A percentile compares a stretch with the other conserved stretches of the same genome.
These are phyloP conservation scores for Cercophora newfieldiana DNA, from an alignment of 495 filamentous ascomycete genomes.

Conservation along the genomic window DNA sequence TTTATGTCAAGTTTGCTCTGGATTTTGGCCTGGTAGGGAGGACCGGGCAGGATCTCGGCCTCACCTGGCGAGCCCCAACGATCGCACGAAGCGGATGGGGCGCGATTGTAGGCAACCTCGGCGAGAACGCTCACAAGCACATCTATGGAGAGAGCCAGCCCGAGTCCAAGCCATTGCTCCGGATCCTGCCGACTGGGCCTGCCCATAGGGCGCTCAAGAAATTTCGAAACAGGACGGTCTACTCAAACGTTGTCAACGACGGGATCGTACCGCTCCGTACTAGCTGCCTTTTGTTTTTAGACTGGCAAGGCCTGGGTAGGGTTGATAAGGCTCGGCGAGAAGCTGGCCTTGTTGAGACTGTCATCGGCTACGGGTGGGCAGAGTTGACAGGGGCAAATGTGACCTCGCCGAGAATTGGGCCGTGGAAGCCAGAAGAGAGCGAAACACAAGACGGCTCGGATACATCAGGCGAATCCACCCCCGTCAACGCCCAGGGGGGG, in stretches of 20 bases:
- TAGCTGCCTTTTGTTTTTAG: conserved; percentile 93
- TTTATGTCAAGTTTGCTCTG: conserved; percentile 95
- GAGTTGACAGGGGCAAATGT: conserved; percentile 80
- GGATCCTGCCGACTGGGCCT: conserved; percentile 89
- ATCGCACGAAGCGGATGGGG: conserved; percentile 84
- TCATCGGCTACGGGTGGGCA: conserved; percentile 92
- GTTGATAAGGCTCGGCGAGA: conserved; percentile 94
- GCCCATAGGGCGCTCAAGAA: conserved; percentile 82
- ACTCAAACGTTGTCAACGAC: conserved; percentile 98
- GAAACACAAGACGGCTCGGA: conserved; percentile 26
- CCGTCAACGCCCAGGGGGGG: conserved; percentile 27
- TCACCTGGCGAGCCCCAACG: conserved; percentile 90
- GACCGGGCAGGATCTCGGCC: conserved; percentile 90
- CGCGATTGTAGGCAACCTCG: conserved; percentile 76
- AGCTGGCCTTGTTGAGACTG: conserved; percentile 85
- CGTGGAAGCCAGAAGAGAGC: conserved; percentile 36
- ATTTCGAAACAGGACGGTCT: conserved; percentile 89
- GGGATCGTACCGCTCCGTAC: conserved; percentile 94
- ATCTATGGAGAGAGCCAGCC: conserved; percentile 67
- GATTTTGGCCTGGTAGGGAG: conserved; percentile 94
- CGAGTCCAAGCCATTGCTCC: conserved; percentile 82
- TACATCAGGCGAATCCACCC: conserved; percentile 29
- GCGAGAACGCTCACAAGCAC: conserved; percentile 61
- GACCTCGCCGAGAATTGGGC: conserved; percentile 36
- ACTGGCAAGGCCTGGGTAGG: conserved; percentile 90